These are phyloP conservation scores for Alternaria arborescens DNA, from an alignment of 2,329 filamentous ascomycete species.

Conservation along the genomic window DNA sequence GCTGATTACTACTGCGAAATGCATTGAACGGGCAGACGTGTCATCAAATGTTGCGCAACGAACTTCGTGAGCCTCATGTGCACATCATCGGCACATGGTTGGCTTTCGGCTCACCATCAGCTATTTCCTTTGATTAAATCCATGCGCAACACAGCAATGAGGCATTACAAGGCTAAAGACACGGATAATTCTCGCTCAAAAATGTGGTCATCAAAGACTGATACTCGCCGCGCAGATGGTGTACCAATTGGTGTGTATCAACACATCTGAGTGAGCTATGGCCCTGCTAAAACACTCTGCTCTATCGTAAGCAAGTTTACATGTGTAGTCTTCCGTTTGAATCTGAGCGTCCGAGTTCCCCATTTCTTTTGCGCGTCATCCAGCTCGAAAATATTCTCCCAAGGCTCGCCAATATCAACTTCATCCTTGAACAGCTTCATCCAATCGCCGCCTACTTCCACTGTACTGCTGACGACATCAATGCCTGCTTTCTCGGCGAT, in stretches of 20 bases:
- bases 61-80: background rate
- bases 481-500: conserved; percentile 10
- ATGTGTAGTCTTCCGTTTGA: background rate
- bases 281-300: background rate
- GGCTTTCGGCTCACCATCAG: background rate
- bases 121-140: background rate
- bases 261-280: background rate
- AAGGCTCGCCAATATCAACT: conserved; percentile 9
- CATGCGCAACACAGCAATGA: background rate
- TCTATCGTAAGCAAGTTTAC: background rate
- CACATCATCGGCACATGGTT: background rate
- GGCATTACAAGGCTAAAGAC: background rate
- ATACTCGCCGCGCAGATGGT: background rate
- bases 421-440: conserved; percentile 7
- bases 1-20: background rate
- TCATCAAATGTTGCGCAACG: background rate
- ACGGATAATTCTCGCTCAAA: background rate
- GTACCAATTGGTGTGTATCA: background rate
- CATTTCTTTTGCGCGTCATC: background rate
- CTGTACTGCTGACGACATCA: conserved; percentile 3
- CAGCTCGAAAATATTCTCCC: conserved; percentile 14
- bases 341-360: conserved; percentile 4
- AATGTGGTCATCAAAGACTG: background rate
- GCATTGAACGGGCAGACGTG: background rate
- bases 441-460: background rate